Base-by-base conservation (phyloP, 1,284 basidiomycete species). In the Leccinum huronense region DNA sequence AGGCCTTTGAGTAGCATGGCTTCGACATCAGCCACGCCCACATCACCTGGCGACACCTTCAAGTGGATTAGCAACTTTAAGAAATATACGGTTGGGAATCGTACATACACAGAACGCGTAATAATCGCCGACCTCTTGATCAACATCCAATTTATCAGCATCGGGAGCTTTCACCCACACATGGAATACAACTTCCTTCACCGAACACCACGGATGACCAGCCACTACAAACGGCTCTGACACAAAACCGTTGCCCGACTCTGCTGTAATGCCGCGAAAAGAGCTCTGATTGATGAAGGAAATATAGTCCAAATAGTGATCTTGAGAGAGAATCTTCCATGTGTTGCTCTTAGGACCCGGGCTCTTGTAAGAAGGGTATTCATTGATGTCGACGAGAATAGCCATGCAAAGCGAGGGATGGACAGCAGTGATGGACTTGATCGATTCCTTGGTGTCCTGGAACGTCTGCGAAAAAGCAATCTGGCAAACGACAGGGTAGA, bases 391-490 rank as follows among this genome's bases (percentile, higher is more conserved):
- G 7, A 57, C 6, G 33, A 57, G 5, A 4, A 57, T 57, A 3
- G 55, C 55, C 55, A 57, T 36, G n/a, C 55, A 57, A 5, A 57
- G 4, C 3, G 55, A 57, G 19, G 55, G 55, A 57, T 57, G 19
- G 5, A 5, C n/a, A 10, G 19, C 14, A 2, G 19, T 7, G 8
- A 57, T 9, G 19, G 13, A 6, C 19, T 36, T 19, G 33, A 57
- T 34, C 19, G n/a, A 33, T 5, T 57, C 19, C 55, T 13, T 16
- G 31, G 55, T n/a, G 1, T 57, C 55, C 55, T 57, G 2, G 16
- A 57, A 57, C 1, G 5, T 11, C 19, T 57, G 33, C 8, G 55
- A 36, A 23, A 57, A 34, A 8, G 33, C 55, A 36, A 57, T 36
- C 11, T 57, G n/a, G 13, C 55, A 57, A 23, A 57, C 11, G 8